Percentiles rank a stretch among this genome's conserved stretches.
These are phyloP conservation scores for Nitzschia inconspicua DNA, from an alignment of 108 stramenopile species.

Conservation along the genomic window DNA sequence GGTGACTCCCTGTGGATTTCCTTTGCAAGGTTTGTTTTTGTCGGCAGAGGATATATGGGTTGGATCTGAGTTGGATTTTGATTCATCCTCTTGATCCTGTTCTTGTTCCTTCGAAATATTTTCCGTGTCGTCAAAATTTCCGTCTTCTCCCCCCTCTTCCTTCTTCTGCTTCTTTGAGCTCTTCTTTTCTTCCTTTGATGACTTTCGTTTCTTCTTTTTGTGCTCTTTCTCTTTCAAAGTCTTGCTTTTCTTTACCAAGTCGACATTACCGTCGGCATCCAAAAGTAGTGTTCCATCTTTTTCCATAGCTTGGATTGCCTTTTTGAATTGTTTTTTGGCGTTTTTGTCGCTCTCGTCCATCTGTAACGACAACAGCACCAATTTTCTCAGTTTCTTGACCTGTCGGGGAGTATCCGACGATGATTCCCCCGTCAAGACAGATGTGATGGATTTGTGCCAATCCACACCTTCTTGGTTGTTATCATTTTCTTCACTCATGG, in stretches of 20 bases:
- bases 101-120: neutral
- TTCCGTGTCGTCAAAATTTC: slow-evolving; percentile 24
- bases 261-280: slow-evolving; percentile 63
- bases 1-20: slow-evolving; percentile 82
- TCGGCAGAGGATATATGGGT: slow-evolving; percentile 22
- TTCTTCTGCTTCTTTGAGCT: slow-evolving; percentile 13
- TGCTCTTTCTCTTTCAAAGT: slow-evolving; percentile 5
- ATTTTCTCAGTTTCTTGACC: slow-evolving; percentile 52
- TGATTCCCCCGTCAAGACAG: slow-evolving; percentile 7
- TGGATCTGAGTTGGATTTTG: slow-evolving; percentile 16
- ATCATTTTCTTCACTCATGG: no score
- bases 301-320: slow-evolving; percentile 54
- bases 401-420: slow-evolving; percentile 26
- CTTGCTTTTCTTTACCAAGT: slow-evolving; percentile 40
- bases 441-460: slow-evolving; percentile 32
- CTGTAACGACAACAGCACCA: slow-evolving; percentile 44
- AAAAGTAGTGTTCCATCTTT: slow-evolving; percentile 51
- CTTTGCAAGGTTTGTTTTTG: slow-evolving; percentile 74
- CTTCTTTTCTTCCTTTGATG: neutral
- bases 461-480: slow-evolving; percentile 6
- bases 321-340: slow-evolving; percentile 81
- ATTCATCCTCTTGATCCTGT: neutral
- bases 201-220: slow-evolving; percentile 12
- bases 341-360: slow-evolving; percentile 67
- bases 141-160: slow-evolving; percentile 17